Evolutionary conservation across 2,329 filamentous ascomycete species (phyloP).

Genomic region (Xylaria sp.): DNA sequence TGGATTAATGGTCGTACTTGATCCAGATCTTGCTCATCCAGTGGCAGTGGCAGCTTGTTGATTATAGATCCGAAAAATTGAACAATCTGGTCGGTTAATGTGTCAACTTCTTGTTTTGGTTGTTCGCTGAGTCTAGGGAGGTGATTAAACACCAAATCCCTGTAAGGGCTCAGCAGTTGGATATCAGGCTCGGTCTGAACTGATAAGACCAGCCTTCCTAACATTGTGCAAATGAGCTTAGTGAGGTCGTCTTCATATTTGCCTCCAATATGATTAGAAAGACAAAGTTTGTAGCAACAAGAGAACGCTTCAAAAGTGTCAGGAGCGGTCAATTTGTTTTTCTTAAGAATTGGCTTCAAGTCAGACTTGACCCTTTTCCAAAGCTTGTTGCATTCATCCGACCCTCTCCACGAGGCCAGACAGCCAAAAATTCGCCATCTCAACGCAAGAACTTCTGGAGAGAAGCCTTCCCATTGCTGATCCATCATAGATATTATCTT

Average conservation of each 20-base stretch:
- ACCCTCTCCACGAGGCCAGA: slow-evolving; percentile 46
- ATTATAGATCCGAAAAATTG: slow-evolving; percentile 42
- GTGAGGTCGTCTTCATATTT: slow-evolving; percentile 44
- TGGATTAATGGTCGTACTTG: slow-evolving; percentile 40
- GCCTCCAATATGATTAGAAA: slow-evolving; percentile 46
- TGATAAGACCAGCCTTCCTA: slow-evolving; percentile 41
- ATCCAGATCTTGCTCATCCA: slow-evolving; percentile 27
- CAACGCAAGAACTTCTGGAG: slow-evolving; percentile 44
- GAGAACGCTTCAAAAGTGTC: slow-evolving; percentile 49
- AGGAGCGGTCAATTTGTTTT: slow-evolving; percentile 36
- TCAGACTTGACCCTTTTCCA: slow-evolving; percentile 44
- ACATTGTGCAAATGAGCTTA: slow-evolving; percentile 42
- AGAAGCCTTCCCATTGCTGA: slow-evolving; percentile 37
- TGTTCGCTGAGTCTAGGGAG: slow-evolving; percentile 45
- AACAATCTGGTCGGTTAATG: slow-evolving; percentile 41
- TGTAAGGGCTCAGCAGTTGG: slow-evolving; percentile 36
- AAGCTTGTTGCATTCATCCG: slow-evolving; percentile 43
- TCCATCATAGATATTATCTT: slow-evolving; percentile 50
- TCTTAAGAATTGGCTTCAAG: slow-evolving; percentile 45
- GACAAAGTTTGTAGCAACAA: slow-evolving; percentile 47
- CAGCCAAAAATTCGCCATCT: slow-evolving; percentile 48
- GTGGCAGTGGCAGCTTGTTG: slow-evolving; percentile 25
- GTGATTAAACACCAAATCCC: slow-evolving; percentile 44
- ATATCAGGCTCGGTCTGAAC: slow-evolving; percentile 35
- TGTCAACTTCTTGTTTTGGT: slow-evolving; percentile 39